phyloP scores from a whole-genome alignment of 768 basidiomycete genomes.

The Pulveroboletus sp. region DNA sequence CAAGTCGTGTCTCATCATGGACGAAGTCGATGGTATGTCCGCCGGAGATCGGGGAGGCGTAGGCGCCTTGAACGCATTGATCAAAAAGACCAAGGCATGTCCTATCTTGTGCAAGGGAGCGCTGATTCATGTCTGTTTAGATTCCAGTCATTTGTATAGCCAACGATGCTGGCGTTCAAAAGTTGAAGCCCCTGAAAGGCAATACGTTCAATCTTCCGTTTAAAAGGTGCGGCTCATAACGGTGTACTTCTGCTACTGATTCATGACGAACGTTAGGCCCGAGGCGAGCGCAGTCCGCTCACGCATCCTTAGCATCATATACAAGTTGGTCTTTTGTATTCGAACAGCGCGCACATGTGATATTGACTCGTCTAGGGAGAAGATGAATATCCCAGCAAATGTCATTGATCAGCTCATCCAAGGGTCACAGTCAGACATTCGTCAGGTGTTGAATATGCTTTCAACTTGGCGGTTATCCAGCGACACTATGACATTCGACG shows the following conservation, averaged over 20 bases:
- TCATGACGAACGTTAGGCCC: slow-evolving; percentile 50
- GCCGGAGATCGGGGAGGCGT: slow-evolving; percentile 97
- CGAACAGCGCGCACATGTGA: not conserved
- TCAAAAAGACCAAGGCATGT: slow-evolving; percentile 86
- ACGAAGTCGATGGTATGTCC: slow-evolving; percentile 99
- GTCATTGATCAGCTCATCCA: slow-evolving; percentile 89
- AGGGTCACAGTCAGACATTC: slow-evolving; percentile 93
- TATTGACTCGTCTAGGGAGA: slow-evolving; percentile 56
- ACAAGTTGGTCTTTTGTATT: slow-evolving; percentile 61
- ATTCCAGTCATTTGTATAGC: slow-evolving; percentile 98
- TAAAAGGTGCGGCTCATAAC: slow-evolving; percentile 52
- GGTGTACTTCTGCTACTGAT: not conserved
- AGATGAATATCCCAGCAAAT: slow-evolving; percentile 86
- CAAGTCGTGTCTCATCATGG: slow-evolving; percentile 92
- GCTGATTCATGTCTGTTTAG: slow-evolving; percentile 37
- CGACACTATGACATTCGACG: slow-evolving; percentile 82
- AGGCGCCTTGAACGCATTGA: slow-evolving; percentile 86
- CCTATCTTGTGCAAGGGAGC: too few relatives aligned
- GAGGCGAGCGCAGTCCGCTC: slow-evolving; percentile 75
- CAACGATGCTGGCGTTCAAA: slow-evolving; percentile 84
- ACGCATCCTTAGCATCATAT: slow-evolving; percentile 81
- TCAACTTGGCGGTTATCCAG: slow-evolving; percentile 94
- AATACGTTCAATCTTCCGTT: slow-evolving; percentile 79
- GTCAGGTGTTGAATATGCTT: slow-evolving; percentile 96
- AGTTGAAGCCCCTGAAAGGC: slow-evolving; percentile 79